phyloP scores from a whole-genome alignment of 2,329 filamentous ascomycete species.

The Fusarium haematococcum region DNA sequence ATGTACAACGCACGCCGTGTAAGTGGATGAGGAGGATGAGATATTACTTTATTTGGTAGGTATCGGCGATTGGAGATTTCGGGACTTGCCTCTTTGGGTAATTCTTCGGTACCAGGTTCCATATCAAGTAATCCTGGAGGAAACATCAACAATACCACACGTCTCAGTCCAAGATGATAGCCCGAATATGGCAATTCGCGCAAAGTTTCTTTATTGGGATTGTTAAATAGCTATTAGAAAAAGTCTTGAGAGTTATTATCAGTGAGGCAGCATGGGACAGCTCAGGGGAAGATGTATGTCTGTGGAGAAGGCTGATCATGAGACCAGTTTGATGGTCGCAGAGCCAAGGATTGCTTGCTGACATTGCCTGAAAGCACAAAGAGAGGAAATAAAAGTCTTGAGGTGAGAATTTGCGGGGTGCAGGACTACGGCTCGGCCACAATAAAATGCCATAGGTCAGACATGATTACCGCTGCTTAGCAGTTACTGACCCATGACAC shows the following conservation, averaged over 20 bases:
- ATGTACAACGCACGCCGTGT: neutral
- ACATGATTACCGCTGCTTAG: neutral
- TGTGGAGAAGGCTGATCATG: neutral
- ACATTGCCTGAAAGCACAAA: neutral
- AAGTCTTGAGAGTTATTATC: neutral
- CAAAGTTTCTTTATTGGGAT: neutral
- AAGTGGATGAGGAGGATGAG: neutral
- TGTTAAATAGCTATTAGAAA: neutral
- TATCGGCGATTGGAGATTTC: neutral
- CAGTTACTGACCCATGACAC: neutral
- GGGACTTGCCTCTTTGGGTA: neutral
- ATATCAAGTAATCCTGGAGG: neutral
- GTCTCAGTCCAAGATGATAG: neutral
- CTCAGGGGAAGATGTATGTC: neutral
- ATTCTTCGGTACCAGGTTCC: neutral
- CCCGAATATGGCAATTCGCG: neutral
- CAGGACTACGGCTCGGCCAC: neutral
- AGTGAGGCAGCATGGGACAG: neutral
- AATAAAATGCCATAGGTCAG: neutral
- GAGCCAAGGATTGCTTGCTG: neutral
- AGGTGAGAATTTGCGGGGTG: neutral
- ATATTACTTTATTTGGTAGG: neutral
- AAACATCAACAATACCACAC: neutral
- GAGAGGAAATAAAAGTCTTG: neutral
- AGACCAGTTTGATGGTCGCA: neutral